A percentile compares a stretch with the other conserved stretches of the same genome.
Evolutionary conservation across 2,329 filamentous ascomycete genomes (phyloP).

Genomic region (Penicillium sp.): DNA sequence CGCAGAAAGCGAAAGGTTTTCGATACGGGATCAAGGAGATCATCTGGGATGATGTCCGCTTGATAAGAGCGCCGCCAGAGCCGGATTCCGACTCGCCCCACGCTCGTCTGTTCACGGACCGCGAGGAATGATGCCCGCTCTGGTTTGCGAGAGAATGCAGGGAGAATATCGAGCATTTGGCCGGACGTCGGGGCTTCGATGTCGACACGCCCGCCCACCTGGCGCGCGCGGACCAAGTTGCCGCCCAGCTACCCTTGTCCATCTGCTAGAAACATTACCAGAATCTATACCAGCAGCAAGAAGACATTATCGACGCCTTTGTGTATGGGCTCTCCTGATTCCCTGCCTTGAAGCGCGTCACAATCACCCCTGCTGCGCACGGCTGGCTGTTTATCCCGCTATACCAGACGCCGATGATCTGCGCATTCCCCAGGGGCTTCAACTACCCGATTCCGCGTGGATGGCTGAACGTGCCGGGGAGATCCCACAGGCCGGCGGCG

Average conservation of each 20-base stretch:
- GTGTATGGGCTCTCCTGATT: constrained; percentile 41
- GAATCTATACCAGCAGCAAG: background rate
- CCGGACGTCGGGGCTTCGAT: no score
- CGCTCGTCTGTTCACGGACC: no score
- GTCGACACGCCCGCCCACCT: no score
- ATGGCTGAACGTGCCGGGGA: constrained; percentile 28
- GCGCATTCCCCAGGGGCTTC: constrained; percentile 46
- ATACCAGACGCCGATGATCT: constrained; percentile 51
- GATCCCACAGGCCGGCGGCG: background rate
- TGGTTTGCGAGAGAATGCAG: no score
- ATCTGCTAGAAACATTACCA: background rate
- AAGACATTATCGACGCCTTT: constrained; percentile 25
- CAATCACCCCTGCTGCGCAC: constrained; percentile 48
- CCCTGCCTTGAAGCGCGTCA: constrained; percentile 43
- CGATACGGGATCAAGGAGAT: no score
- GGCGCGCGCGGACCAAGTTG: background rate
- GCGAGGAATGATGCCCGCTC: no score
- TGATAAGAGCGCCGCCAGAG: no score
- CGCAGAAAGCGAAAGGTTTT: no score
- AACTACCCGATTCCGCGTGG: constrained; percentile 45
- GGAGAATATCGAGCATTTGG: no score
- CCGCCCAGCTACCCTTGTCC: background rate
- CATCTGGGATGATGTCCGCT: no score
- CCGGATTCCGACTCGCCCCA: no score
- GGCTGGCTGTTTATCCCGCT: constrained; percentile 41